phyloP scores from a whole-genome alignment of 2,329 filamentous ascomycete genomes.

The Colletotrichum sp. region DNA sequence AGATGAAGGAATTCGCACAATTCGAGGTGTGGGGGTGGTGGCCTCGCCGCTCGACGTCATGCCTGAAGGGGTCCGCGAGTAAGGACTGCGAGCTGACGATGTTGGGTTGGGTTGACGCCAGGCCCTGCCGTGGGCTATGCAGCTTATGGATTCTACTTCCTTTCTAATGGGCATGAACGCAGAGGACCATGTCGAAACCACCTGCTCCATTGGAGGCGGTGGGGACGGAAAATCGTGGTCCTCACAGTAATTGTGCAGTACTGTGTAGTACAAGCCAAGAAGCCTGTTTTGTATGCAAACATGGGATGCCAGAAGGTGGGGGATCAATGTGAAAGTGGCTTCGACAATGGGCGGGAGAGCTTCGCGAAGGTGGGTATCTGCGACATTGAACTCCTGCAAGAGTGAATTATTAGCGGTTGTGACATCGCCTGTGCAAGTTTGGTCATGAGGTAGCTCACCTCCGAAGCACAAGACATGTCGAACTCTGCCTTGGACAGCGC shows the following conservation, averaged over 20 bases:
- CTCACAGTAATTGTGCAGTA: slow-evolving; percentile 74
- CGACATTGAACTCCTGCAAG: slow-evolving; percentile 70
- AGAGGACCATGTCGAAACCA: slow-evolving; percentile 69
- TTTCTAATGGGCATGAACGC: slow-evolving; percentile 68
- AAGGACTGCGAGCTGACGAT: slow-evolving; percentile 32
- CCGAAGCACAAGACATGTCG: slow-evolving; percentile 69
- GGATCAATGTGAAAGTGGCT: slow-evolving; percentile 75
- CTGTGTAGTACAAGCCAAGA: slow-evolving; percentile 79
- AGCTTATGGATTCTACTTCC: slow-evolving; percentile 69
- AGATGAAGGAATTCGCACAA: slow-evolving; percentile 40
- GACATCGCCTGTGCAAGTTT: too few relatives aligned
- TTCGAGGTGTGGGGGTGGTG: slow-evolving; percentile 31
- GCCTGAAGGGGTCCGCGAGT: slow-evolving; percentile 45
- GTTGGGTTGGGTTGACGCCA: slow-evolving; percentile 52
- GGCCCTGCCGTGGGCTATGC: slow-evolving; percentile 71
- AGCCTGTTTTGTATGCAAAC: slow-evolving; percentile 80
- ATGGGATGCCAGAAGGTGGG: slow-evolving; percentile 71
- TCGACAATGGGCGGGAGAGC: slow-evolving; percentile 74
- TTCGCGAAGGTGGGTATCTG: slow-evolving; percentile 75
- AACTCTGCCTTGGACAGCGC: slow-evolving; percentile 73
- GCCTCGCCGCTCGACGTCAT: slow-evolving; percentile 32
- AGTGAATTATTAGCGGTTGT: neutral
- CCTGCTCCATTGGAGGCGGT: slow-evolving; percentile 73
- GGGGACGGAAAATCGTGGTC: slow-evolving; percentile 73
- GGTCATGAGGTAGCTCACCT: slow-evolving; percentile 49